Evolutionary conservation across 106 monocot species (phyloP).

Genomic region (Xerophyta viscosa): DNA sequence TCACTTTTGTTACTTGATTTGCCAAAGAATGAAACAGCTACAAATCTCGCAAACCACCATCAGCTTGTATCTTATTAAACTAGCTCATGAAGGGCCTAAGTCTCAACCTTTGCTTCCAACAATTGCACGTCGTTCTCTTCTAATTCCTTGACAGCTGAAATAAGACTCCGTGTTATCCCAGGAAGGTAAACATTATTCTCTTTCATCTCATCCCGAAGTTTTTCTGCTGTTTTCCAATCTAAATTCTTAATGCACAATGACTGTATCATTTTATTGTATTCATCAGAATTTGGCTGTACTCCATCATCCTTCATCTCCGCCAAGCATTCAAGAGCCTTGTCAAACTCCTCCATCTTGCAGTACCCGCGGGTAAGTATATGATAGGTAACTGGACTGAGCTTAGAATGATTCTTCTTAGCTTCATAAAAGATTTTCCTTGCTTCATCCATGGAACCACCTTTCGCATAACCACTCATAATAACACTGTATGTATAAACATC

Average conservation of each 20-base stretch:
- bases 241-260: conserved; percentile 71
- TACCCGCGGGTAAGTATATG: conserved; percentile 86
- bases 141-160: conserved; percentile 64
- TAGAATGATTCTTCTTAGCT: conserved; percentile 64
- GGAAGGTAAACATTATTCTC: conserved; percentile 52
- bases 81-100: conserved; percentile 9
- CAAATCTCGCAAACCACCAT: not conserved
- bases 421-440: conserved; percentile 56
- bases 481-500: conserved; percentile 88
- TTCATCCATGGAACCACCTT: conserved; percentile 77
- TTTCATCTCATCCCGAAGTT: conserved; percentile 71
- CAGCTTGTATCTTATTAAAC: not conserved
- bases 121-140: conserved; percentile 53
- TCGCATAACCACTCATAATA: conserved; percentile 77
- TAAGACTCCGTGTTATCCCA: conserved; percentile 47
- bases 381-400: conserved; percentile 50
- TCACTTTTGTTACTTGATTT: not conserved
- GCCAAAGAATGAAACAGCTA: conserved; percentile 1
- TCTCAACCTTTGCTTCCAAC: conserved; percentile 6
- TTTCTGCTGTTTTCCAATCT: conserved; percentile 82
- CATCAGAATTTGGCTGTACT: conserved; percentile 59
- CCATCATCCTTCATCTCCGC: conserved; percentile 74
- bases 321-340: conserved; percentile 65
- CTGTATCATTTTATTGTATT: conserved; percentile 73
- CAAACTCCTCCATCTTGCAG: conserved; percentile 71